These are phyloP conservation scores for Pichia membranifaciens DNA, from an alignment of 805 yeast species.

Conservation along the genomic window DNA sequence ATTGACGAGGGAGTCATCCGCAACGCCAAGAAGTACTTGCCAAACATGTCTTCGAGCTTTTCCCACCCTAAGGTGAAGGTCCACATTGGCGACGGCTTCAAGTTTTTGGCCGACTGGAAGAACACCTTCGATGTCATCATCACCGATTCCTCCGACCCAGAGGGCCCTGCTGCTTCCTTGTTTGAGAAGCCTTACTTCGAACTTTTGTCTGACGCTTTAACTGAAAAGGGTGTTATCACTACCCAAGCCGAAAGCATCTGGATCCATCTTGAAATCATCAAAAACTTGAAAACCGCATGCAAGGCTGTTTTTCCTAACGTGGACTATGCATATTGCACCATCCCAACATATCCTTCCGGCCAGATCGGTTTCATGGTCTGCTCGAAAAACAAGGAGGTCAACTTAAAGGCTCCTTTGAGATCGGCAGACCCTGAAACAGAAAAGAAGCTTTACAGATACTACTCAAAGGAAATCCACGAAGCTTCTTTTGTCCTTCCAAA, in stretches of 20 bases:
- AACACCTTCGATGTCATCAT: slow-evolving; percentile 91
- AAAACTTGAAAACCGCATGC: slow-evolving; percentile 78
- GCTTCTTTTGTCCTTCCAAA: slow-evolving; percentile 91
- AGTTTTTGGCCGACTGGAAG: slow-evolving; percentile 77
- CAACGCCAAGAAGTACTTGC: slow-evolving; percentile 80
- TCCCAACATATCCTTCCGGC: slow-evolving; percentile 97
- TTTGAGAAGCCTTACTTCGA: slow-evolving; percentile 91
- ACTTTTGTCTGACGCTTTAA: slow-evolving; percentile 78
- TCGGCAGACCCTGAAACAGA: slow-evolving; percentile 57
- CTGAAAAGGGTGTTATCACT: slow-evolving; percentile 84
- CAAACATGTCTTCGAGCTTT: slow-evolving; percentile 80
- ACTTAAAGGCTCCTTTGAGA: slow-evolving; percentile 67
- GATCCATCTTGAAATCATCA: slow-evolving; percentile 81
- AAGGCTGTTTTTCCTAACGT: slow-evolving; percentile 82
- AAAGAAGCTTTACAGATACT: slow-evolving; percentile 64
- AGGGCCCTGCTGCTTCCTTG: slow-evolving; percentile 93
- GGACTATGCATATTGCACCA: slow-evolving; percentile 84
- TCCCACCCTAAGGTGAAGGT: slow-evolving; percentile 84
- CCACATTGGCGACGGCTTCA: slow-evolving; percentile 96
- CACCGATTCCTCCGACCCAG: slow-evolving; percentile 97
- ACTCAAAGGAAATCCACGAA: slow-evolving; percentile 75
- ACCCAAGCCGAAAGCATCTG: slow-evolving; percentile 96
- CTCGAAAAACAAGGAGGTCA: slow-evolving; percentile 60
- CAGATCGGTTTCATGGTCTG: slow-evolving; percentile 98
- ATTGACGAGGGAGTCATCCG: slow-evolving; percentile 91